phyloP scores from a whole-genome alignment of 257 asterid species.

The Solanum peruvianum region DNA sequence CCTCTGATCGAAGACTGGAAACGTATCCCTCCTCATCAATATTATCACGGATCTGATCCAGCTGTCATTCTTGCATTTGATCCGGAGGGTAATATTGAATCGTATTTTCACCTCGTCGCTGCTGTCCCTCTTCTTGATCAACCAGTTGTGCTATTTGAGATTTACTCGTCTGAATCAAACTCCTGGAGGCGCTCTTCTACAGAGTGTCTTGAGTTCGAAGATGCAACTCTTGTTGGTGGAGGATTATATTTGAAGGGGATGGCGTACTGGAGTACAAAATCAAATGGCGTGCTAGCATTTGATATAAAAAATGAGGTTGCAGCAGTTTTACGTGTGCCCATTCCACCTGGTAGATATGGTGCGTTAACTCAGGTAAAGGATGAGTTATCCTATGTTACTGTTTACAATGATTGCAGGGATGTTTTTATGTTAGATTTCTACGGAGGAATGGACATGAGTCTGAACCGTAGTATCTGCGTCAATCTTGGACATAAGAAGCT shows the following conservation, averaged over 20 bases:
- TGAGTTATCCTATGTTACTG: conserved; percentile 28
- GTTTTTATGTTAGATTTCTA: conserved; percentile 9
- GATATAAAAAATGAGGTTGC: conserved; percentile 5
- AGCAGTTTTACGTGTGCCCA: conserved; percentile 13
- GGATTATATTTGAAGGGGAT: conserved; percentile 28
- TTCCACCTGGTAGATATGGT: not conserved
- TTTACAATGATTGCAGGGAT: not conserved
- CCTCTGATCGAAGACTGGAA: conserved; percentile 21
- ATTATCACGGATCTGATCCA: conserved; percentile 10
- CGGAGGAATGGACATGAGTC: conserved; percentile 18
- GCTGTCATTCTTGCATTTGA: conserved; percentile 32
- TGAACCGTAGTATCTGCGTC: not conserved
- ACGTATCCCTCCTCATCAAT: conserved; percentile 9
- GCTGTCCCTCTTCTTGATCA: conserved; percentile 9
- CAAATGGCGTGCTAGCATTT: conserved; percentile 20
- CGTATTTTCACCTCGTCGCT: conserved; percentile 13
- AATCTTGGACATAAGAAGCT: not conserved
- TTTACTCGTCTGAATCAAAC: conserved; percentile 16
- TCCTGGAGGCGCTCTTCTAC: conserved; percentile 11
- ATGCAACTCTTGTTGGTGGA: not conserved
- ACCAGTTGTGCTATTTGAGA: conserved; percentile 13
- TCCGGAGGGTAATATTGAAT: conserved; percentile 13
- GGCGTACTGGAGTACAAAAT: conserved; percentile 23
- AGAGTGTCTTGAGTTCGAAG: not conserved
- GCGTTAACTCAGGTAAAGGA: conserved; percentile 17